These are phyloP conservation scores for Scopulariopsis brevicaulis DNA, from an alignment of 2,329 filamentous ascomycete species.

Conservation along the genomic window DNA sequence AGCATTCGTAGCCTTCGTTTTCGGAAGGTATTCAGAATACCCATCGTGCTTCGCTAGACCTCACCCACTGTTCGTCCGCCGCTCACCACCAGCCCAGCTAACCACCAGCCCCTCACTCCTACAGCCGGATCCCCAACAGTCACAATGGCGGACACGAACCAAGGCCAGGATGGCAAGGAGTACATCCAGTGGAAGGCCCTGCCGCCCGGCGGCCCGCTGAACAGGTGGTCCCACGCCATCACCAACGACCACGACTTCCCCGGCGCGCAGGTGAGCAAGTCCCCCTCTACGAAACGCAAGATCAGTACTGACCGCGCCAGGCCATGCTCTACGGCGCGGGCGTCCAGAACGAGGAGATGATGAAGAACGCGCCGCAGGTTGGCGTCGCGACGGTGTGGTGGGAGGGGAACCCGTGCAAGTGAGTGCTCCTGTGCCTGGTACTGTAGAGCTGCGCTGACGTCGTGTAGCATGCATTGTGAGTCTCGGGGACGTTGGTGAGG, in stretches of 20 bases:
- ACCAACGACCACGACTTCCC: constrained; percentile 85
- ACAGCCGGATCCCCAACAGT: background rate
- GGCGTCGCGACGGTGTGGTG: constrained; percentile 92
- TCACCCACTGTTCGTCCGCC: too few relatives aligned
- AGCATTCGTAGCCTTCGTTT: too few relatives aligned
- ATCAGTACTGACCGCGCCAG: constrained; percentile 25
- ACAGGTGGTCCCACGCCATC: constrained; percentile 74
- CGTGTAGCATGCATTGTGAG: background rate
- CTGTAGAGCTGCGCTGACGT: background rate
- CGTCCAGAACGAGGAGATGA: constrained; percentile 68
- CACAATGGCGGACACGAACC: background rate
- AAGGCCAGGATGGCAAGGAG: constrained; percentile 16
- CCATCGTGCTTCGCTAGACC: too few relatives aligned
- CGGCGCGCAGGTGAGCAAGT: constrained; percentile 62
- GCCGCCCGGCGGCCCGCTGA: constrained; percentile 48
- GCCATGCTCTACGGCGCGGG: constrained; percentile 94
- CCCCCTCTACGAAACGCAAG: background rate
- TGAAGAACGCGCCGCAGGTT: constrained; percentile 86
- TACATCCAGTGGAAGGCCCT: constrained; percentile 42
- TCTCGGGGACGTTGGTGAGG: background rate
- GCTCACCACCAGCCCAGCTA: too few relatives aligned
- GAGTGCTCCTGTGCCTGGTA: constrained; percentile 22
- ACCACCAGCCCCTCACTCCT: too few relatives aligned
- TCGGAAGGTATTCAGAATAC: too few relatives aligned
- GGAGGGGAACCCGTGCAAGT: constrained; percentile 97